Conservation (phyloP, 2,329 filamentous ascomycete genomes). For the Aspergillus eucalypticola region DNA sequence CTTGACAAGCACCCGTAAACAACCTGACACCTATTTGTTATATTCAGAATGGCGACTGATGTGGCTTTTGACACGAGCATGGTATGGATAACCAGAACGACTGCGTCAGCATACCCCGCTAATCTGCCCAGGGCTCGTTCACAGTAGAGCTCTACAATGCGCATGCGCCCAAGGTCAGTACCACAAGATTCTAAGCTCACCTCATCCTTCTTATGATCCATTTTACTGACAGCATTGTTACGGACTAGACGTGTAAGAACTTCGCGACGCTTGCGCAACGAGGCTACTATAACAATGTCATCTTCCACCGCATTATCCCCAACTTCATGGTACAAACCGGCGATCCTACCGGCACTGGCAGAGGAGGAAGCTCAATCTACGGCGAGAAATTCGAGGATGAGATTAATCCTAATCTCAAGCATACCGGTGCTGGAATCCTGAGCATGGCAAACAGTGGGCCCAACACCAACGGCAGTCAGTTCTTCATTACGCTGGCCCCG, state of each 20-base stretch:
- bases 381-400: constrained; percentile 95
- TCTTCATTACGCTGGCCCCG: constrained; percentile 91
- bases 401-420: constrained; percentile 74
- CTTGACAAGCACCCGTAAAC: not conserved
- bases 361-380: constrained; percentile 85
- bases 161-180: constrained; percentile 71
- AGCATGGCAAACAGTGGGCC: constrained; percentile 96
- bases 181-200: not conserved
- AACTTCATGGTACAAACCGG: constrained; percentile 97
- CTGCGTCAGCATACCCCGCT: constrained; percentile 9
- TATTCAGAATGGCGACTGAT: constrained; percentile 67
- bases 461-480: constrained; percentile 92
- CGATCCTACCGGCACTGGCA: constrained; percentile 89
- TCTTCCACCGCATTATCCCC: constrained; percentile 93
- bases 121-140: constrained; percentile 68
- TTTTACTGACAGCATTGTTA: constrained; percentile 19
- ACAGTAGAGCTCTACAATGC: constrained; percentile 84
- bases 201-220: not conserved
- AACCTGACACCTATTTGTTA: not conserved
- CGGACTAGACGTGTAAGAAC: constrained; percentile 72
- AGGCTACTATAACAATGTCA: constrained; percentile 82
- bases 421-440: constrained; percentile 90
- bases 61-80: constrained; percentile 83
- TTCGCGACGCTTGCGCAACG: constrained; percentile 76
- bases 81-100: constrained; percentile 52